phyloP scores from a whole-genome alignment of 176 grass and related monocot species.

The Cocos nucifera region DNA sequence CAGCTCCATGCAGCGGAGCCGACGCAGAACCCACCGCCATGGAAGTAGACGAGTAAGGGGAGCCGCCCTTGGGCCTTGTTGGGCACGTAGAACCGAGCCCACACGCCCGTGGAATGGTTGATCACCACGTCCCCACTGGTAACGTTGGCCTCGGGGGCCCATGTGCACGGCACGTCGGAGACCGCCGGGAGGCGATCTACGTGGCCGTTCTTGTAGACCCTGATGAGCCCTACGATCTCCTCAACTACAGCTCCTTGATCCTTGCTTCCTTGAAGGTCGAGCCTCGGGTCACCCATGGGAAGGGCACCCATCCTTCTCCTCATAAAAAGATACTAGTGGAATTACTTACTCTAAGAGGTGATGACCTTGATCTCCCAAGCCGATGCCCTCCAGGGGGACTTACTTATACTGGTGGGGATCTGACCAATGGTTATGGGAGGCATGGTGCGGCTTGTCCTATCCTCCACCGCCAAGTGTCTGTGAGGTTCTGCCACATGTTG shows the following conservation, averaged over 20 bases:
- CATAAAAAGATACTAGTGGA: neutral
- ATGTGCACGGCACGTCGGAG: constrained; percentile 52
- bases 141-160: constrained; percentile 31
- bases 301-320: constrained; percentile 58
- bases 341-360: too few species aligned
- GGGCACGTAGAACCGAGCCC: constrained; percentile 67
- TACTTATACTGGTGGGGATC: too few species aligned
- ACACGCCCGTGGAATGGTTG: constrained; percentile 43
- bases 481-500: neutral
- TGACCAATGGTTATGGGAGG: neutral
- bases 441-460: neutral
- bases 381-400: too few species aligned
- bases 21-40: constrained; percentile 92
- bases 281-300: constrained; percentile 40
- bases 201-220: constrained; percentile 58
- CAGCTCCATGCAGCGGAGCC: constrained; percentile 82
- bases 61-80: constrained; percentile 1
- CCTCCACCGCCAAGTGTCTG: neutral
- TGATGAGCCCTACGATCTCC: constrained; percentile 74
- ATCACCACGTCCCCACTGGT: constrained; percentile 38
- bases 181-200: constrained; percentile 67
- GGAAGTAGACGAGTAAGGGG: constrained; percentile 84
- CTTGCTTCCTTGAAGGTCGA: constrained; percentile 23
- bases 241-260: constrained; percentile 49
- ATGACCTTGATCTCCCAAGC: too few species aligned